Evolutionary conservation across 1,139 yeast genomes (phyloP), one percentile per base, ranked within the genome.

Genomic region (Candida pseudoviswanathii): DNA sequence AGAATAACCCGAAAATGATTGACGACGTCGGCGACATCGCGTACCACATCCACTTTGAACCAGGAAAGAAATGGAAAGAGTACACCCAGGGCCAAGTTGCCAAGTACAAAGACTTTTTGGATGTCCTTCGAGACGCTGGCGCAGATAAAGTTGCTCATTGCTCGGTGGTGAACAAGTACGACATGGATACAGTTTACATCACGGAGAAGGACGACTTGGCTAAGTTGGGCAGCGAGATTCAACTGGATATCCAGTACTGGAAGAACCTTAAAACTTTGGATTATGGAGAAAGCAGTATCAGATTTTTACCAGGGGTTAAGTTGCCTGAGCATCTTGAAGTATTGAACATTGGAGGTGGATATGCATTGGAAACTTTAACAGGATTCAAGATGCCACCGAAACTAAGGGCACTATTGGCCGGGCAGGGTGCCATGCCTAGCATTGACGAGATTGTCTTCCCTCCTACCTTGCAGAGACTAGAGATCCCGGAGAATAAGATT

Each of bases 301-400:
- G 76, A 37, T 64, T 67, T 45, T 62, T 75, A 9, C 77, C 78
- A 4, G 79, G 76, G 1, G 71, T 75, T 5, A 66, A 63, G 41
- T 66, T 75, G 41, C 78, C 80, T 1, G 74, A 73, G 30, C 51
- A 68, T 0, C 57, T 76, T 36, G 73, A 73, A 54, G 64, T 66
- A 2, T 60, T 76, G 51, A 76, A 75, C 54, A 63, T 76, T 25
- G 75, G 77, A 9, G 79, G 80, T 7, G 73, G 78, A 1, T 64
- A 64, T 46, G 70, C 77, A 1, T 61, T 76, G 46, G 78, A 73
- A 47, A 67, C 78, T 1, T 65, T 76, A 43, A 60, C 72, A 2
- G 80, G 78, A 9, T 71, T 76, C 57, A 69, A 70, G 44, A 66
- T 76, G 63, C 80, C 81, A 0, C 58, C 63, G 1, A 60, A 62